These are phyloP conservation scores for Botrytis galanthina DNA, from an alignment of 2,329 filamentous ascomycete genomes.

Conservation along the genomic window DNA sequence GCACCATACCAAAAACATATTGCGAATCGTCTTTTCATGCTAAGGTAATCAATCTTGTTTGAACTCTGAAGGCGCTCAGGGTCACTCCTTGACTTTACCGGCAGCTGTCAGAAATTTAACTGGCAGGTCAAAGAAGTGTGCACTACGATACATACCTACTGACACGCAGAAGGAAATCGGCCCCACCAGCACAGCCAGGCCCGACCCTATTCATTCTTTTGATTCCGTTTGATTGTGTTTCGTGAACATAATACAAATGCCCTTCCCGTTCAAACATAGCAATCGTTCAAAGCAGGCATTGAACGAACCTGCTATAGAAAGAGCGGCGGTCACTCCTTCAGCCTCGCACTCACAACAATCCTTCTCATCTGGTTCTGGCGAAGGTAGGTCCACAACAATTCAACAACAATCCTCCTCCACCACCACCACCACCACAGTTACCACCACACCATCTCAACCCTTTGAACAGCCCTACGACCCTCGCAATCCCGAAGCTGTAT, in stretches of 20 bases:
- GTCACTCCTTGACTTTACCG: constrained; percentile 13
- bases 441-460: constrained; percentile 22
- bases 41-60: constrained; percentile 18
- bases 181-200: constrained; percentile 22
- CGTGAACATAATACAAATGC: constrained; percentile 34
- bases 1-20: constrained; percentile 10
- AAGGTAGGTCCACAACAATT: constrained; percentile 24
- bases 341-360: constrained; percentile 20
- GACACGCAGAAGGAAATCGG: constrained; percentile 9
- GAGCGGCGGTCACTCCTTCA: constrained; percentile 22
- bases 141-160: background rate
- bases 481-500: constrained; percentile 28
- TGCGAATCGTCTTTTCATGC: background rate
- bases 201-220: constrained; percentile 18
- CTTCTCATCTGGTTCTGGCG: constrained; percentile 23
- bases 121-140: constrained; percentile 12
- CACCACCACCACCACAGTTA: constrained; percentile 15
- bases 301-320: constrained; percentile 30
- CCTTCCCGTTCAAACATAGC: constrained; percentile 37
- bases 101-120: constrained; percentile 14
- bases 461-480: constrained; percentile 27
- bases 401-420: constrained; percentile 20
- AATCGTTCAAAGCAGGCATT: constrained; percentile 40
- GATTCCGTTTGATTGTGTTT: constrained; percentile 8
- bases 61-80: constrained; percentile 10